Conservation (phyloP, 75 land plant species). For the Pseudotsuga menziesii region DNA sequence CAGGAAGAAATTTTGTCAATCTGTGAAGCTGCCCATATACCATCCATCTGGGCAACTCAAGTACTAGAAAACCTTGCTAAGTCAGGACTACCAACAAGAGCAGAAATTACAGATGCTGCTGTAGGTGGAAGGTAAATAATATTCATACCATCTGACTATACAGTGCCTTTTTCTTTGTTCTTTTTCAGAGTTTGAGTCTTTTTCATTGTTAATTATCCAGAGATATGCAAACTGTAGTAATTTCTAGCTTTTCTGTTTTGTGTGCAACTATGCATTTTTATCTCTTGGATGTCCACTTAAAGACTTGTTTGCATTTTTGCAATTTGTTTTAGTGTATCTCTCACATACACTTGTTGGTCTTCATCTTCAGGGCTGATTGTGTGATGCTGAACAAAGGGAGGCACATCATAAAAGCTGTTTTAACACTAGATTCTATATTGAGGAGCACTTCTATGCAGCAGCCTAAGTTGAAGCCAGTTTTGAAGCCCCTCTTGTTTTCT, state of each 20-base stretch:
- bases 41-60: conserved; percentile 69
- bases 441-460: conserved; percentile 7
- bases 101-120: conserved; percentile 68
- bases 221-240: neutral
- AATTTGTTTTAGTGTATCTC: neutral
- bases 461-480: conserved; percentile 3
- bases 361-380: conserved; percentile 44
- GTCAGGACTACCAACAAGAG: conserved; percentile 55
- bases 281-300: neutral
- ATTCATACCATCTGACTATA: neutral
- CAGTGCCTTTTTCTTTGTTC: neutral
- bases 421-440: conserved; percentile 29
- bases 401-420: conserved; percentile 39
- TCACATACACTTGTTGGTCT: neutral
- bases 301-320: neutral
- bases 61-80: conserved; percentile 57
- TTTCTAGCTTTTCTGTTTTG: neutral
- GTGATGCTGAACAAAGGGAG: conserved; percentile 64
- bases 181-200: neutral
- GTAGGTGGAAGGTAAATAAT: conserved; percentile 43
- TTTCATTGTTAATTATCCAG: neutral
- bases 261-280: neutral
- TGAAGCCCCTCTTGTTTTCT: conserved; percentile 6
- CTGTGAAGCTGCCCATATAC: conserved; percentile 56
- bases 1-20: conserved; percentile 58